These are phyloP conservation scores for Salix exigua DNA, from an alignment of 345 rosid species.

Conservation along the genomic window DNA sequence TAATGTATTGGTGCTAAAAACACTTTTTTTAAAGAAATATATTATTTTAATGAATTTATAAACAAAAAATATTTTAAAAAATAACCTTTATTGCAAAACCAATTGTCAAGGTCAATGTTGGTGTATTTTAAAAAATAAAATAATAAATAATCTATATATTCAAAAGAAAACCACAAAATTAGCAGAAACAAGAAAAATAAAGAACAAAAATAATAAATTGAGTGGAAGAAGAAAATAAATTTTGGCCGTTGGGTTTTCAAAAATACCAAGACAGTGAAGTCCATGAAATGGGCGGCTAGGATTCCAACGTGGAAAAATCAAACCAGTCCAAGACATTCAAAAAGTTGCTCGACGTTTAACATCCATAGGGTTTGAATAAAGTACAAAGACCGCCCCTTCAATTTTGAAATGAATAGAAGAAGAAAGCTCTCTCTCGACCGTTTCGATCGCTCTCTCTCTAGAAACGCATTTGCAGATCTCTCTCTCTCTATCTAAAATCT, in stretches of 20 bases:
- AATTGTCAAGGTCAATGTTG: neutral
- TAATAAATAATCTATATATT: neutral
- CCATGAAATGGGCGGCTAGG: conserved; percentile 36
- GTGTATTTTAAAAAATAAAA: neutral
- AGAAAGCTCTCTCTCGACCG: conserved; percentile 27
- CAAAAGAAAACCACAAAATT: neutral
- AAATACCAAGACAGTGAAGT: conserved; percentile 8
- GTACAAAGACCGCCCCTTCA: conserved; percentile 51
- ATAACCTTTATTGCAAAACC: no score
- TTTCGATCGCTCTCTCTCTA: conserved; percentile 1
- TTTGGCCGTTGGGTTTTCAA: conserved; percentile 45
- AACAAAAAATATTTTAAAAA: no score
- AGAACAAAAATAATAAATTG: neutral
- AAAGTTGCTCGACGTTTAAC: conserved; percentile 32
- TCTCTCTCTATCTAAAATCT: conserved; percentile 4
- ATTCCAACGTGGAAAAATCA: conserved; percentile 21
- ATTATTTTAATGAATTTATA: no score
- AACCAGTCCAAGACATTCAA: conserved; percentile 21
- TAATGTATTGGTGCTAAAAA: no score
- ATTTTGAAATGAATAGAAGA: conserved; percentile 45
- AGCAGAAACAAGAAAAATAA: no score
- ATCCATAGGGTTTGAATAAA: conserved; percentile 45
- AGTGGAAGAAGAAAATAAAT: conserved; percentile 10
- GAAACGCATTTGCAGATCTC: conserved; percentile 29
- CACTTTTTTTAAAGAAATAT: no score